Conservation (phyloP, 2,329 filamentous ascomycete species). For the Hortaea sp. region DNA sequence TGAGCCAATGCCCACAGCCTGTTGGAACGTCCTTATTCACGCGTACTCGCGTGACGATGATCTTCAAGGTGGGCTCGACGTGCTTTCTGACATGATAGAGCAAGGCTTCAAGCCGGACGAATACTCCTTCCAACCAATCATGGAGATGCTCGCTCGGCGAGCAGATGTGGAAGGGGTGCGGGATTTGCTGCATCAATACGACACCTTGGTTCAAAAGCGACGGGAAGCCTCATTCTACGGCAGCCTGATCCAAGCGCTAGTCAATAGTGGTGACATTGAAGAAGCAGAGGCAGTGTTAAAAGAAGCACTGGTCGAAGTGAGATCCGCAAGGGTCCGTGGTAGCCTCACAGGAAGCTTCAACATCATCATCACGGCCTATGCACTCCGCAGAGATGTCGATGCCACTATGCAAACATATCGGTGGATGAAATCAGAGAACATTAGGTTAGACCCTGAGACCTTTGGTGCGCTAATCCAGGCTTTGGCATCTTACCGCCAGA, state of each 20-base stretch:
- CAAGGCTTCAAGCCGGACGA: slow-evolving; percentile 43
- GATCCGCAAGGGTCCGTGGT: slow-evolving; percentile 38
- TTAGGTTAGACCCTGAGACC: slow-evolving; percentile 47
- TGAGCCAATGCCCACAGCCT: slow-evolving; percentile 43
- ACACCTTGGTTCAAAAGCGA: slow-evolving; percentile 43
- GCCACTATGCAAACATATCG: slow-evolving; percentile 45
- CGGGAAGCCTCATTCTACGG: slow-evolving; percentile 51
- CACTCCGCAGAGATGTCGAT: slow-evolving; percentile 49
- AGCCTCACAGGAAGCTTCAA: slow-evolving; percentile 65
- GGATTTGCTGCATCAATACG: slow-evolving; percentile 51
- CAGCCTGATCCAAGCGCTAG: slow-evolving; percentile 54
- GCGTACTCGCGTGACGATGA: slow-evolving; percentile 58
- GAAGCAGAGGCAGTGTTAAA: slow-evolving; percentile 43
- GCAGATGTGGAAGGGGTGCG: slow-evolving; percentile 65
- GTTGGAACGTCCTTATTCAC: slow-evolving; percentile 70
- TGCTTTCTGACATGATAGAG: slow-evolving; percentile 52
- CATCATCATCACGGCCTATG: slow-evolving; percentile 59
- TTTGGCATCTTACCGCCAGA: slow-evolving; percentile 42
- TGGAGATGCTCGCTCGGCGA: slow-evolving; percentile 58
- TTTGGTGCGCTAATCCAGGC: slow-evolving; percentile 53
- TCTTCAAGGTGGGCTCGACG: slow-evolving; percentile 52
- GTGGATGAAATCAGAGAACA: slow-evolving; percentile 42
- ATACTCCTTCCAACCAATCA: slow-evolving; percentile 61
- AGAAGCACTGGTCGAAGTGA: slow-evolving; percentile 36
- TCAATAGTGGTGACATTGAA: slow-evolving; percentile 37